Conservation (phyloP, 805 yeast genomes). For the Cyberlindnera veronae region DNA sequence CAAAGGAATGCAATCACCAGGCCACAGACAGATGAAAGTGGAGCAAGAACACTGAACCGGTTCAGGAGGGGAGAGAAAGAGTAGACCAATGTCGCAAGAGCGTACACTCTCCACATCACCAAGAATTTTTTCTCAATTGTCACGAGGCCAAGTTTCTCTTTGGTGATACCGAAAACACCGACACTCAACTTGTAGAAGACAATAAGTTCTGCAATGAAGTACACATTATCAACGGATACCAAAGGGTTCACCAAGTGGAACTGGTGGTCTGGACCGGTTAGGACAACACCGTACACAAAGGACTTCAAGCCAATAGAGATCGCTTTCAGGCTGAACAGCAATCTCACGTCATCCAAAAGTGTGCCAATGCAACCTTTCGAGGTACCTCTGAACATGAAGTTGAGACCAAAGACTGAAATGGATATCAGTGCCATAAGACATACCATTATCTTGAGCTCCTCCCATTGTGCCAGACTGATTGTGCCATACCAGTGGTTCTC, state of each 20-base stretch:
- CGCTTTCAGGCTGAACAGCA: conserved; percentile 3
- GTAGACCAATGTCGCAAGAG: neutral
- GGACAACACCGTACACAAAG: neutral
- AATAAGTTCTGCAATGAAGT: neutral
- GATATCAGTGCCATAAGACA: neutral
- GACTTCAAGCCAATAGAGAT: neutral
- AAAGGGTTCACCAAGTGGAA: neutral
- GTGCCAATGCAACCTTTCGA: conserved; percentile 11
- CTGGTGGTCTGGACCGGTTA: neutral
- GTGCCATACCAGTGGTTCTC: conserved; percentile 13
- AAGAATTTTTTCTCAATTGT: conserved; percentile 5
- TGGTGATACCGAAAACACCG: conserved; percentile 14
- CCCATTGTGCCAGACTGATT: conserved; percentile 5
- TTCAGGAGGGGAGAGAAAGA: conserved; percentile 25
- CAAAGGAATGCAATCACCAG: conserved; percentile 16
- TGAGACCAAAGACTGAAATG: neutral
- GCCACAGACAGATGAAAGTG: conserved; percentile 11
- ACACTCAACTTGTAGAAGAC: conserved; percentile 15
- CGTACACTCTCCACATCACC: conserved; percentile 1
- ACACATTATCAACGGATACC: neutral
- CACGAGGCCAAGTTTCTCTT: conserved; percentile 6
- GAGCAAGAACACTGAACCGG: neutral
- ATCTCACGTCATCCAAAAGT: conserved; percentile 9
- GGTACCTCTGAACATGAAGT: conserved; percentile 6
- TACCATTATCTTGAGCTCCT: conserved; percentile 1